Conservation (phyloP, 805 yeast species). For the Yarrowia sp. region DNA sequence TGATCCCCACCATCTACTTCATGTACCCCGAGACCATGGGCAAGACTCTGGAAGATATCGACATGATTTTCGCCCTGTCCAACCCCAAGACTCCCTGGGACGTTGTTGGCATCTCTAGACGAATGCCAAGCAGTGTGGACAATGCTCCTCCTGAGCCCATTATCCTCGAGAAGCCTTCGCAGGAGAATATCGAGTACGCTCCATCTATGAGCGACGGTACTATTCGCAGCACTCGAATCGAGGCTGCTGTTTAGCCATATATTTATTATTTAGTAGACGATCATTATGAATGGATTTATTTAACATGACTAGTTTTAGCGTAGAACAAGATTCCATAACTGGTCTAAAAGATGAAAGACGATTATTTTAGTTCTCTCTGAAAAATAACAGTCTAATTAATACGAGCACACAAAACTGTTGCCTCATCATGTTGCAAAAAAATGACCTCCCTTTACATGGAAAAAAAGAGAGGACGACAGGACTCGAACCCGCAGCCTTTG, state of each 20-base stretch:
- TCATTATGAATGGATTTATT: neutral
- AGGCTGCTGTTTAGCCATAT: neutral
- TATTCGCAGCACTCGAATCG: neutral
- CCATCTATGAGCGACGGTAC: slow-evolving; percentile 10
- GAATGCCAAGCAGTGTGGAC: slow-evolving; percentile 42
- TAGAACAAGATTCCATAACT: too few relatives aligned
- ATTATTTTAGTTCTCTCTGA: too few relatives aligned
- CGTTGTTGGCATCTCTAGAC: slow-evolving; percentile 51
- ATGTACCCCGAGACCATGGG: slow-evolving; percentile 32
- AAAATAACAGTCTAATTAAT: too few relatives aligned
- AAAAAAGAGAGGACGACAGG: slow-evolving; percentile 33
- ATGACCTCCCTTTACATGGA: neutral
- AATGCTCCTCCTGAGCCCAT: slow-evolving; percentile 38
- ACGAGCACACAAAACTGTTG: too few relatives aligned
- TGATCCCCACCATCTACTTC: slow-evolving; percentile 33
- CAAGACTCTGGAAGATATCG: slow-evolving; percentile 28
- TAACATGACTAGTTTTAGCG: too few relatives aligned
- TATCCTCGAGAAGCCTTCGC: slow-evolving; percentile 25
- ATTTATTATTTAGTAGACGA: slow-evolving; percentile 24
- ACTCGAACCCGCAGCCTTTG: slow-evolving; percentile 39
- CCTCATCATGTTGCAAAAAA: too few relatives aligned
- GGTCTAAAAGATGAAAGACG: too few relatives aligned
- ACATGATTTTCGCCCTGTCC: slow-evolving; percentile 39
- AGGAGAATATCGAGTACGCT: slow-evolving; percentile 2
- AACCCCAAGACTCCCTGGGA: slow-evolving; percentile 55